Evolutionary conservation across 2,329 filamentous ascomycete genomes (phyloP), one percentile per base, ranked within the genome.

Genomic region (Ophiobolus disseminans): DNA sequence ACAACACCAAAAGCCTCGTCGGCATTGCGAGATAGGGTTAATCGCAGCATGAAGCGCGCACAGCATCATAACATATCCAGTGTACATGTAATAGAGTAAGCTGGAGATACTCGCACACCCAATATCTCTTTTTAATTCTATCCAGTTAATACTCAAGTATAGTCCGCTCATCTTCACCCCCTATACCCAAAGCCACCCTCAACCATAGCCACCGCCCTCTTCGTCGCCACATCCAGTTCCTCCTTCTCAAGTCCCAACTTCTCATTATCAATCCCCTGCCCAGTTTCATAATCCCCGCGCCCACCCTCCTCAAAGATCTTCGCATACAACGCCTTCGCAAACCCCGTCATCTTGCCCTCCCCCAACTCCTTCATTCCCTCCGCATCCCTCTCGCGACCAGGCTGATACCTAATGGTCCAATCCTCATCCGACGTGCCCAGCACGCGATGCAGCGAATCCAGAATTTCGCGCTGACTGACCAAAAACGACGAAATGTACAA

Each of bases 391-490:
- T 82, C 69, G 37, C 72, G 54, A 1, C 73, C 68, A 0, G 64
- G 52, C 68, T 86, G 79, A 10, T 78, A 68, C 1, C 63, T 74
- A 45, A 89, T 78, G 2, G 64, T 77, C 86, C 86, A 90, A 59
- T 88, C 86, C 0, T 68, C 70, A 30, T 86, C 81, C 1, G 72
- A 80, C 0, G 80, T 83, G 0, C 79, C 79, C 0, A 82, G 81
- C 3, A 85, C 85, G 0, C 81, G 79, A 59, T 85, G 77, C 10
- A 86, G 69, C n/a, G 79, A 80, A 30, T 81, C 79, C 44, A 89
- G 77, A 75, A 89, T 88, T 8, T 89, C 86, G 9, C 78, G 76
- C 67, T 90, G 87, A 5, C 53, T 71, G 3, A 73, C 26, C 5
- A 57, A 36, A 50, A 75, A 76, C 2, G 66, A 70, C 0, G 61